phyloP scores from a whole-genome alignment of 495 filamentous ascomycete species.

The Penicillium dipodomyicola region DNA sequence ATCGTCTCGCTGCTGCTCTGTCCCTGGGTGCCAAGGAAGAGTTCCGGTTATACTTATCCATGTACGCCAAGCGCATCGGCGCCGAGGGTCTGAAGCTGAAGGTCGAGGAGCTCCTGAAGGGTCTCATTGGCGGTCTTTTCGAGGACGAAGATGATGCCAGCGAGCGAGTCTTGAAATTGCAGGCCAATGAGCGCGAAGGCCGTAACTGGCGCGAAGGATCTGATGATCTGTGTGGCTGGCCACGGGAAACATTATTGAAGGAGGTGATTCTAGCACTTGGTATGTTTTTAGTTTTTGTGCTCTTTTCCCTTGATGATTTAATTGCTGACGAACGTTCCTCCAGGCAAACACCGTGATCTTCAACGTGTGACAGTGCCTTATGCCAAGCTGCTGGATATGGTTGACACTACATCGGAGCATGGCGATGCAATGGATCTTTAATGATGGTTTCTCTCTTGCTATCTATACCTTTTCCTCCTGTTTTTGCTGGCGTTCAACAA shows the following conservation, averaged over 20 bases:
- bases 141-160: constrained; percentile 48
- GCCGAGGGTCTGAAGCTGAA: constrained; percentile 83
- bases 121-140: constrained; percentile 69
- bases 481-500: constrained; percentile 18
- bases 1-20: constrained; percentile 84
- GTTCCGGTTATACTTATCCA: constrained; percentile 84
- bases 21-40: constrained; percentile 84
- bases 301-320: background rate
- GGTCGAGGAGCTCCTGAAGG: constrained; percentile 85
- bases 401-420: constrained; percentile 42
- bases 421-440: constrained; percentile 57
- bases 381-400: constrained; percentile 66
- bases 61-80: constrained; percentile 95
- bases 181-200: constrained; percentile 59
- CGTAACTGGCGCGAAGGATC: constrained; percentile 51
- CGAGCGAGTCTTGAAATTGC: constrained; percentile 42
- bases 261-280: constrained; percentile 89
- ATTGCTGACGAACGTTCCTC: constrained; percentile 32
- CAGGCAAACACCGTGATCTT: constrained; percentile 90
- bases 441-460: constrained; percentile 8
- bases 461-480: constrained; percentile 5
- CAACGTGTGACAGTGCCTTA: constrained; percentile 91
- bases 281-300: constrained; percentile 48
- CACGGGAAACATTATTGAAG: constrained; percentile 77
- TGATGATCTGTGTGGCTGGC: constrained; percentile 77